Evolutionary conservation across 1,284 basidiomycete species (phyloP), one percentile per base, ranked within the genome.

Genomic region (Pseudozyma thailandica): DNA sequence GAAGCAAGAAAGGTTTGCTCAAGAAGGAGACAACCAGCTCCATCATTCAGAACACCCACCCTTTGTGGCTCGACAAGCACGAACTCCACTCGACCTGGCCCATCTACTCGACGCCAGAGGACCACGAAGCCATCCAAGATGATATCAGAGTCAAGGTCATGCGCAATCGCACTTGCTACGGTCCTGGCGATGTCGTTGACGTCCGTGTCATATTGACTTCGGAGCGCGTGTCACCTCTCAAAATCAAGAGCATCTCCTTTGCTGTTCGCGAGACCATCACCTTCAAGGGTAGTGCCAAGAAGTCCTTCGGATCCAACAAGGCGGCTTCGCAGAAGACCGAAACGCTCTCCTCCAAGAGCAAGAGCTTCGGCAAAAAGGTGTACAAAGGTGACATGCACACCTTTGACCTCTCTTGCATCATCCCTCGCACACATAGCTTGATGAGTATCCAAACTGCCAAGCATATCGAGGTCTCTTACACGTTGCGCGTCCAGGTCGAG

Each of bases 51-150:
- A 74, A 74, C 42, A 73, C 66, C 6, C 75, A 75, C 48, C 71
- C 74, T 0, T 47, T 82, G 23, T 70, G 71, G 52, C 64, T 82
- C 30, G 78, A 79, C 50, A 82, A 82, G 64, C 80, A 82, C 66
- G 81, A 82, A 46, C 64, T 81, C 3, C 81, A 81, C 56, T 78
- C 79, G 10, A 69, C 72, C 10, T 81, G 80, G 78, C 78, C 80
- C 18, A 50, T 78, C 41, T 82, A 81, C 54, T 53, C 76, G 27
- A 43, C 53, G 16, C 75, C 77, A 0, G 75, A 78, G 15, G 73
- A 78, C 43, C 62, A 63, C 48, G 71, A 72, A 42, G 64, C 50
- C 16, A 43, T 59, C 20, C 57, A 61, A 20, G 77, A 75, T 23
- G 66, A 70, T n/a, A 69, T 73, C 33, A 37, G 61, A n/a, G 70